These are phyloP conservation scores for Dovyalis caffra DNA, from an alignment of 345 rosid genomes.

Conservation along the genomic window DNA sequence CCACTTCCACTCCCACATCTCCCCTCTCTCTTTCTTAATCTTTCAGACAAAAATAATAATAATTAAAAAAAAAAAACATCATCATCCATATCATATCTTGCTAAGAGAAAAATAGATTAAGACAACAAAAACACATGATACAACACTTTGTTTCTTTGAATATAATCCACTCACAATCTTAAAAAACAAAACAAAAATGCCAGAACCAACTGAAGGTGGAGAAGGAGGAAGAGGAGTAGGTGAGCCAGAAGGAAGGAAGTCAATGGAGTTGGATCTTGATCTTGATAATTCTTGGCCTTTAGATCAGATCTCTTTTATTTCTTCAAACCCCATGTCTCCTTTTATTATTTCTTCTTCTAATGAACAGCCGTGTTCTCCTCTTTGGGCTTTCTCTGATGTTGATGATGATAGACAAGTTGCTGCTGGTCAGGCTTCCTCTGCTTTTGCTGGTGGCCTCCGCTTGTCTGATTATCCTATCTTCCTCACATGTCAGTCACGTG, in stretches of 20 bases:
- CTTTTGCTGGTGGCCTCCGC: constrained; percentile 22
- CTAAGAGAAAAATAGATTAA: background rate
- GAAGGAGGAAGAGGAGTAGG: background rate
- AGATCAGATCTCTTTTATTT: constrained; percentile 57
- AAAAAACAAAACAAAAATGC: constrained; percentile 35
- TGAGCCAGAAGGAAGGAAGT: background rate
- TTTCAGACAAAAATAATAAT: background rate
- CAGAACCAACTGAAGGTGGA: constrained; percentile 30
- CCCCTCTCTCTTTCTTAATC: constrained; percentile 23
- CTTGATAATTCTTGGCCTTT: constrained; percentile 65
- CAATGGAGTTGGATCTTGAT: constrained; percentile 68
- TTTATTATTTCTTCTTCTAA: constrained; percentile 43
- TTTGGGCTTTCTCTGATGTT: constrained; percentile 80
- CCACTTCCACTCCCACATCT: constrained; percentile 10
- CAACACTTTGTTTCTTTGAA: background rate
- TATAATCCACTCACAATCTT: background rate
- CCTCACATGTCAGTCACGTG: constrained; percentile 47
- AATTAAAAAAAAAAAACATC: background rate
- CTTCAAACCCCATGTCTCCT: constrained; percentile 59
- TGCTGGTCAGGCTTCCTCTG: constrained; percentile 7
- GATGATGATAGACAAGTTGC: constrained; percentile 31
- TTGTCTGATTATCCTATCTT: constrained; percentile 48
- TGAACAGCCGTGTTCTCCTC: constrained; percentile 84
- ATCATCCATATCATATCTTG: constrained; percentile 4
- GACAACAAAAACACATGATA: background rate